These are phyloP conservation scores for Chenopodium quinoa DNA, from an alignment of 148 eudicot species.

Conservation along the genomic window DNA sequence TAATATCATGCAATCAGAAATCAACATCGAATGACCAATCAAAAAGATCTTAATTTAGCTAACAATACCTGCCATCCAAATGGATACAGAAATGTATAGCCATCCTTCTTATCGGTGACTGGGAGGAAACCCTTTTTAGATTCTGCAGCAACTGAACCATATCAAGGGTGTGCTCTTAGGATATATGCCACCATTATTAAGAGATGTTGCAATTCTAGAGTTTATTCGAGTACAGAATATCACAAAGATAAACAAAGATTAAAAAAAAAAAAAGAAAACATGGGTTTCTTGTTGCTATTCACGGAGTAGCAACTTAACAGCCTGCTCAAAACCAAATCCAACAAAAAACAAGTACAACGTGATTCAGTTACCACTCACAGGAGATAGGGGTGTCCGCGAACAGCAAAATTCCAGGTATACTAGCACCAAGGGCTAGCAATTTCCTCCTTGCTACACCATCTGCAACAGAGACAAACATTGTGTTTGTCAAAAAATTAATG, in stretches of 20 bases:
- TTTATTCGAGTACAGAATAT: constrained; percentile 8
- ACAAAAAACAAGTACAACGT: not conserved
- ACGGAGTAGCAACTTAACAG: not conserved
- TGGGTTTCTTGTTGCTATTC: not conserved
- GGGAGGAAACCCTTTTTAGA: constrained; percentile 66
- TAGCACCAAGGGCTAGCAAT: constrained; percentile 67
- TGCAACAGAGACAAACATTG: constrained; percentile 17
- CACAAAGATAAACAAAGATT: constrained; percentile 1
- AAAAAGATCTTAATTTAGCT: not conserved
- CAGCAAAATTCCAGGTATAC: constrained; percentile 51
- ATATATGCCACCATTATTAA: constrained; percentile 41
- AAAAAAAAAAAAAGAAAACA: not conserved
- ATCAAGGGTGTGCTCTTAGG: constrained; percentile 73
- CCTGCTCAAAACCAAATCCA: not conserved
- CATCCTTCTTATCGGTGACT: constrained; percentile 83
- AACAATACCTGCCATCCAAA: constrained; percentile 94
- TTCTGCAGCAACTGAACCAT: constrained; percentile 99
- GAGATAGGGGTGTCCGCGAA: constrained; percentile 44
- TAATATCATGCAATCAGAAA: not conserved
- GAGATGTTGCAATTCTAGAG: constrained; percentile 30
- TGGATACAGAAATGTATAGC: constrained; percentile 83
- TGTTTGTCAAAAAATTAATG: not conserved
- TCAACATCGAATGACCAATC: not conserved
- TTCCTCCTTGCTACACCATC: constrained; percentile 67
- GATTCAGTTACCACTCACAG: constrained; percentile 49